These are phyloP conservation scores for Massarina eburnea DNA, from an alignment of 2,329 filamentous ascomycete genomes.

Conservation along the genomic window DNA sequence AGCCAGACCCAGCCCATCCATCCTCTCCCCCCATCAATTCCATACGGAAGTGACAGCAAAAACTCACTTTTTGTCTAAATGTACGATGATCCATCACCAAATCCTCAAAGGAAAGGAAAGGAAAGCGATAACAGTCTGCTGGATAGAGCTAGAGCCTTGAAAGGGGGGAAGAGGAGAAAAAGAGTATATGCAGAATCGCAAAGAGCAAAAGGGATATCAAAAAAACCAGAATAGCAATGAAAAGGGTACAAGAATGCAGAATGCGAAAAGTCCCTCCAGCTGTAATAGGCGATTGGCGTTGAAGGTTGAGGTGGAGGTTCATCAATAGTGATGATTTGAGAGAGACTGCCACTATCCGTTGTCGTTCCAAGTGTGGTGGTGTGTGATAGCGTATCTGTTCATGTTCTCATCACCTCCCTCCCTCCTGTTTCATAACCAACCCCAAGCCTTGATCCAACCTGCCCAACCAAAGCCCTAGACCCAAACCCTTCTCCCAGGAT, in stretches of 20 bases:
- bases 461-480: neutral
- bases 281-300: neutral
- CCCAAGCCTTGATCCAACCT: neutral
- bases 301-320: neutral
- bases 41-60: neutral
- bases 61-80: slow-evolving; percentile 3
- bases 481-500: neutral
- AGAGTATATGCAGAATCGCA: neutral
- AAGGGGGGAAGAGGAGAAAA: neutral
- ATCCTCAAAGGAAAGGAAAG: neutral
- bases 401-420: neutral
- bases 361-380: neutral
- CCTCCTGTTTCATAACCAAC: neutral
- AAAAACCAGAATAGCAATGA: neutral
- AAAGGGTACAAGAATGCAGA: neutral
- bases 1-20: no score
- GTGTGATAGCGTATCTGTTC: neutral
- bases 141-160: neutral
- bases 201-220: neutral
- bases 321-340: neutral
- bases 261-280: no score
- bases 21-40: no score
- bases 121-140: neutral
- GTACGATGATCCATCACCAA: neutral
- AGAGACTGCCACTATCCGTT: neutral